Base-by-base conservation (phyloP, 441 rosid genomes). In the Geranium incanum region DNA sequence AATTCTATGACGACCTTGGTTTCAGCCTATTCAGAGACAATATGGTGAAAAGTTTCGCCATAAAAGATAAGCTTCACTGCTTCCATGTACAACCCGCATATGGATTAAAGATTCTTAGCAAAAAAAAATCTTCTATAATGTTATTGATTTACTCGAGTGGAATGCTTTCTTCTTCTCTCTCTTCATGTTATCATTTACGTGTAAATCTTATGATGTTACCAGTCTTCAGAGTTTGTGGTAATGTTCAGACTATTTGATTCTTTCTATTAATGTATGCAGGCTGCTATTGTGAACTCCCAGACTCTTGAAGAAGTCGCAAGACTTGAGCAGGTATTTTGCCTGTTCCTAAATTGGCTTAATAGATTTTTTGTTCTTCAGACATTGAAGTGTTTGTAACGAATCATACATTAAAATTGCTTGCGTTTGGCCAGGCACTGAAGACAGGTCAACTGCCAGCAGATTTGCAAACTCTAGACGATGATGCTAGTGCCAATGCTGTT, bases 241-340 rank as follows among this genome's bases (percentile, higher is more conserved):
- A 21, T 21, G 41, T 38, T 38, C 41, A 38, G 41, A 38, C 21
- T 21, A 21, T 21, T 21, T 21, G 21, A 41, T 73, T 76, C 19
- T 65, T 71, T 65, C 57, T 81, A 72, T 80, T 21, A 43, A 36
- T 71, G 38, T 69, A 6, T 83, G 78, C 90, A 95, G 99, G 97
- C 98, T 69, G 99, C 99, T 63, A 95, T 95, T 77, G 89, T 92
- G 81, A 95, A 90, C 74, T 92, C 99, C 43, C 98, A 95, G 88
- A 95, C 99, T 68, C 87, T 92, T 55, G 98, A 95, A 85, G 99
- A 95, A 83, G 97, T 95, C 78, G 96, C 95, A 38, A 85, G 97
- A 83, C 98, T 95, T 8, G 99, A 95, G 75, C 86, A 90, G 96
- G 98, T 91, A 55, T 21, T 55, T 13, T 78, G 41, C n/a, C n/a